phyloP scores from a whole-genome alignment of 1,139 yeast genomes.

The Magnusiomyces suaveolens region DNA sequence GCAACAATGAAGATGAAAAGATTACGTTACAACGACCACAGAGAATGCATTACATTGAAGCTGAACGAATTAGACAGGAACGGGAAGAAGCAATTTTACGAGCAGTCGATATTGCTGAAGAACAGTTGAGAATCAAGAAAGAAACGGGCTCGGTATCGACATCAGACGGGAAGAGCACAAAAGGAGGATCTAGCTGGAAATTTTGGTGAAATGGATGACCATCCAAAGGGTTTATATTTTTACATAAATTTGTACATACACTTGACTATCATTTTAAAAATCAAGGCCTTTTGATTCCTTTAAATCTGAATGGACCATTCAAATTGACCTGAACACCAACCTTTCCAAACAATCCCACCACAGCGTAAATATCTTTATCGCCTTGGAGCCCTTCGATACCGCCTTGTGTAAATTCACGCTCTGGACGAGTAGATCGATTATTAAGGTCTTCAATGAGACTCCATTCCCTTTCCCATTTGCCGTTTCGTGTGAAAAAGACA shows the following conservation, averaged over 20 bases:
- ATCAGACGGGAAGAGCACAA: neutral
- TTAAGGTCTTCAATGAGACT: conserved; percentile 18
- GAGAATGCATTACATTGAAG: conserved; percentile 64
- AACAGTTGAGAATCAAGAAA: conserved; percentile 4
- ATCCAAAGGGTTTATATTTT: neutral
- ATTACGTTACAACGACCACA: conserved; percentile 59
- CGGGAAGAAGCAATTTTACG: conserved; percentile 56
- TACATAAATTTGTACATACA: too few relatives aligned
- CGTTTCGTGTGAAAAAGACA: conserved; percentile 21
- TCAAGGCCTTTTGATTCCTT: neutral
- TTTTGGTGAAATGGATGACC: neutral
- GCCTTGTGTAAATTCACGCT: conserved; percentile 19
- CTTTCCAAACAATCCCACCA: conserved; percentile 26
- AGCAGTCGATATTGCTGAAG: conserved; percentile 43
- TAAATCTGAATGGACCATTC: conserved; percentile 8
- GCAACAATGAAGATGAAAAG: conserved; percentile 23
- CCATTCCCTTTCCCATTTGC: conserved; percentile 21
- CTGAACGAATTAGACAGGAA: conserved; percentile 59
- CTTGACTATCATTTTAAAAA: too few relatives aligned
- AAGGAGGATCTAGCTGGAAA: neutral
- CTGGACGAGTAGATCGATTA: conserved; percentile 17
- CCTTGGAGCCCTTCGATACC: conserved; percentile 23
- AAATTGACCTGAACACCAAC: conserved; percentile 24
- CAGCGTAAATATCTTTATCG: conserved; percentile 23
- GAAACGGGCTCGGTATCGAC: too few relatives aligned